A percentile compares a stretch with the other conserved stretches of the same genome.
Conservation (phyloP, 768 basidiomycete genomes). For the Leccinum rimulosum region DNA sequence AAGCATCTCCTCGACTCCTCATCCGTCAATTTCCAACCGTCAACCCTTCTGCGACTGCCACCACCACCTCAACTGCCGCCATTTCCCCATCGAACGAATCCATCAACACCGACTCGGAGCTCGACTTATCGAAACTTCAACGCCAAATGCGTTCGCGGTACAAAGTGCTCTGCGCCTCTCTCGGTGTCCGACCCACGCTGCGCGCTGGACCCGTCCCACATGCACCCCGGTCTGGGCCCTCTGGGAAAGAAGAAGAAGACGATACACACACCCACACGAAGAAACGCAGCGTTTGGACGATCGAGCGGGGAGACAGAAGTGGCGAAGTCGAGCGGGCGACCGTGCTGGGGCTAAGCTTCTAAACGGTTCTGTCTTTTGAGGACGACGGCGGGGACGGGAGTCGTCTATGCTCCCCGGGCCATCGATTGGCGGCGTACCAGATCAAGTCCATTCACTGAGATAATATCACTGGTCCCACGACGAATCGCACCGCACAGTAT, state of each 20-base stretch:
- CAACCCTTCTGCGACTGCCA: slow-evolving; percentile 51
- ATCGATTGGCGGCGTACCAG: too few relatives aligned
- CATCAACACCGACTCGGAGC: slow-evolving; percentile 29
- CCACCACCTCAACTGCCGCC: neutral
- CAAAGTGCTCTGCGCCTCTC: slow-evolving; percentile 76
- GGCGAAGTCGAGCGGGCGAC: neutral
- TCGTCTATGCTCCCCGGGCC: too few relatives aligned
- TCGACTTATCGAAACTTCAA: slow-evolving; percentile 77
- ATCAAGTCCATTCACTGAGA: too few relatives aligned
- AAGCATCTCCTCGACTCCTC: slow-evolving; percentile 65
- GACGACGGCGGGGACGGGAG: neutral
- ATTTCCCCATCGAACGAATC: slow-evolving; percentile 6
- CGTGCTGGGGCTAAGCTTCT: slow-evolving; percentile 20
- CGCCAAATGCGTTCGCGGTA: slow-evolving; percentile 87
- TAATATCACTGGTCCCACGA: too few relatives aligned
- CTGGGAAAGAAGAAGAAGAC: neutral
- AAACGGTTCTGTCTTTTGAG: neutral
- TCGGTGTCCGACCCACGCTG: slow-evolving; percentile 61
- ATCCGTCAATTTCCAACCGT: slow-evolving; percentile 77
- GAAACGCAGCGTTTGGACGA: slow-evolving; percentile 8
- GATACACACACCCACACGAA: neutral
- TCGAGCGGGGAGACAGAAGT: neutral
- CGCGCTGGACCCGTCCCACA: slow-evolving; percentile 17
- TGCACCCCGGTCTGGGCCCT: neutral
- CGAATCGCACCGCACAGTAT: too few relatives aligned